Percentiles rank a stretch among this genome's conserved stretches.
phyloP scores from a whole-genome alignment of 352 stramenopile species.

The Phytophthora podocarpi region DNA sequence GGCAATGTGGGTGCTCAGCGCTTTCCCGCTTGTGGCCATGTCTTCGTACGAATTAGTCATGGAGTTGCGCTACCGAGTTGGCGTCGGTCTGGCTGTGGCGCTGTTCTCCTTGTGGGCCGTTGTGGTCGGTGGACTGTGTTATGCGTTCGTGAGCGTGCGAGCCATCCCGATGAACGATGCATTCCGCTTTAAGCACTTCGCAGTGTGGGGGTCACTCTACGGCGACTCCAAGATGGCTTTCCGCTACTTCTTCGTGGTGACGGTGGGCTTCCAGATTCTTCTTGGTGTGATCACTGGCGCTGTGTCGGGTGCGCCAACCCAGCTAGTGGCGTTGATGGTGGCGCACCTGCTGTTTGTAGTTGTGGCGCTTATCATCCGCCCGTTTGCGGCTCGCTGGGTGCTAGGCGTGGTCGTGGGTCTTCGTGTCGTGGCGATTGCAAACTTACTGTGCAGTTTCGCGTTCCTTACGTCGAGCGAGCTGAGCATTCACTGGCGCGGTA shows the following conservation, averaged over 20 bases:
- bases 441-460: slow-evolving; percentile 55
- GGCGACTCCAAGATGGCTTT: slow-evolving; percentile 52
- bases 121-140: slow-evolving; percentile 44
- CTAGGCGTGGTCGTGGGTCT: slow-evolving; percentile 44
- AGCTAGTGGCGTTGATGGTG: slow-evolving; percentile 60
- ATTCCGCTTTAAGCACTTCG: slow-evolving; percentile 55
- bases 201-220: slow-evolving; percentile 66
- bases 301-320: slow-evolving; percentile 46
- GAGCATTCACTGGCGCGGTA: slow-evolving; percentile 34
- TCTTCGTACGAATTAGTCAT: slow-evolving; percentile 70
- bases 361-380: slow-evolving; percentile 51
- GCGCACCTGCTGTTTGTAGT: slow-evolving; percentile 58
- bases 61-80: slow-evolving; percentile 60
- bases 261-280: slow-evolving; percentile 52
- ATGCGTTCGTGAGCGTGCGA: slow-evolving; percentile 50
- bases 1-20: slow-evolving; percentile 55
- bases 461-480: slow-evolving; percentile 63
- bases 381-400: slow-evolving; percentile 48
- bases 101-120: slow-evolving; percentile 55
- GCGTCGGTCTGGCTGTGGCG: slow-evolving; percentile 46
- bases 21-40: slow-evolving; percentile 62
- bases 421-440: slow-evolving; percentile 51
- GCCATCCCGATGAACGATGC: slow-evolving; percentile 40
- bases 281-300: slow-evolving; percentile 57
- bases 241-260: slow-evolving; percentile 70